These are phyloP conservation scores for Claviceps sorghi DNA, from an alignment of 2,329 filamentous ascomycete species.

Conservation along the genomic window DNA sequence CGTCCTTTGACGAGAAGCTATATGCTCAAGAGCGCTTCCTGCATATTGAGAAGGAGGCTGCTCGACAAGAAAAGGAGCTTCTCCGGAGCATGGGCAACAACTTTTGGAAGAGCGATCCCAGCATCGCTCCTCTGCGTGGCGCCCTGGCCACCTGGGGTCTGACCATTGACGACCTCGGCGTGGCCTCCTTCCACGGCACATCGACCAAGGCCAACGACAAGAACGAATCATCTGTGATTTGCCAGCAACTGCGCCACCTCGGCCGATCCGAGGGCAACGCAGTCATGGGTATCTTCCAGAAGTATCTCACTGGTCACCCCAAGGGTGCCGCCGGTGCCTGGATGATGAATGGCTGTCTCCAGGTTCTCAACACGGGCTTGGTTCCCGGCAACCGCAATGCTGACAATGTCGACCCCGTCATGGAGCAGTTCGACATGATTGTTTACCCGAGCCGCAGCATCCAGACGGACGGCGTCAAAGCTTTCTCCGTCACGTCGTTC, in stretches of 20 bases:
- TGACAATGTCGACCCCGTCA: constrained; percentile 88
- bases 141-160: constrained; percentile 96
- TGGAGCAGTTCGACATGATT: constrained; percentile 97
- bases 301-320: constrained; percentile 95
- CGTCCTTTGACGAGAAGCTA: constrained; percentile 64
- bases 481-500: constrained; percentile 96
- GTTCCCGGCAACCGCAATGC: constrained; percentile 96
- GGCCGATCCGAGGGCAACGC: constrained; percentile 95
- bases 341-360: constrained; percentile 98
- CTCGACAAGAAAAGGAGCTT: constrained; percentile 83
- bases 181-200: constrained; percentile 97
- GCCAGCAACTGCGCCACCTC: constrained; percentile 88
- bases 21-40: constrained; percentile 72
- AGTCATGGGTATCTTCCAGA: constrained; percentile 94
- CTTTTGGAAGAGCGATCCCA: constrained; percentile 94
- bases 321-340: constrained; percentile 98
- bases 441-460: constrained; percentile 91
- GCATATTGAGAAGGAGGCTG: constrained; percentile 76
- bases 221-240: constrained; percentile 96
- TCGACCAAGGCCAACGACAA: constrained; percentile 98
- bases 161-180: constrained; percentile 85
- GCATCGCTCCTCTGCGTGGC: constrained; percentile 88
- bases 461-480: constrained; percentile 96
- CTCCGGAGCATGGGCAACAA: constrained; percentile 89
- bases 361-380: constrained; percentile 84